These are phyloP conservation scores for Komagataella kurtzmanii DNA, from an alignment of 805 yeast genomes.

Conservation along the genomic window DNA sequence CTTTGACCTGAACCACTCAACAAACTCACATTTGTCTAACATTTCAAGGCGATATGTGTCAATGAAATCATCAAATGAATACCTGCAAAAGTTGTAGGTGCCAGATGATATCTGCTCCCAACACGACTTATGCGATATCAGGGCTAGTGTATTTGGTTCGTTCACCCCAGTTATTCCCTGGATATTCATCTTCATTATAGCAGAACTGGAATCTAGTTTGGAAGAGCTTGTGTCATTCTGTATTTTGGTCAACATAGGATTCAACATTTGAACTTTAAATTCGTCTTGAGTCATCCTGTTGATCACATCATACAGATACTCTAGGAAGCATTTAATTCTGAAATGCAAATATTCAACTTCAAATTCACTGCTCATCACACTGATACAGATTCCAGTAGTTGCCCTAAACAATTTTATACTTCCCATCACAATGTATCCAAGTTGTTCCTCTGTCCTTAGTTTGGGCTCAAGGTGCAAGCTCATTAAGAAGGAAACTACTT, in stretches of 20 bases:
- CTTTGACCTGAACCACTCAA: conserved; percentile 19
- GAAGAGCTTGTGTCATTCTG: conserved; percentile 6
- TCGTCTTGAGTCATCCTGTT: conserved; percentile 16
- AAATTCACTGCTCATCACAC: conserved; percentile 37
- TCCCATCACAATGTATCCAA: conserved; percentile 51
- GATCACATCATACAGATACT: conserved; percentile 21
- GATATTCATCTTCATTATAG: conserved; percentile 11
- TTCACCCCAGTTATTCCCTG: conserved; percentile 8
- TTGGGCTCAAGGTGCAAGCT: conserved; percentile 28
- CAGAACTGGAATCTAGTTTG: conserved; percentile 10
- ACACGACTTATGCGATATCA: conserved; percentile 26
- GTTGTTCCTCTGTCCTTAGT: conserved; percentile 38
- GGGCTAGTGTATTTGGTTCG: conserved; percentile 3
- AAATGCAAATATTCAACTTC: conserved; percentile 25
- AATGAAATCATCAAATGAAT: conserved; percentile 1
- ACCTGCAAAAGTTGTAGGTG: conserved; percentile 25
- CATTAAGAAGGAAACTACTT: conserved; percentile 32
- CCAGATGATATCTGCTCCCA: conserved; percentile 37
- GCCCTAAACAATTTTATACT: conserved; percentile 38
- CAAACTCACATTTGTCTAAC: conserved; percentile 19
- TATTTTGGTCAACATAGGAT: conserved; percentile 21
- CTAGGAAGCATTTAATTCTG: conserved; percentile 34
- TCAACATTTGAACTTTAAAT: conserved; percentile 21
- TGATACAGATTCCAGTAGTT: conserved; percentile 44
- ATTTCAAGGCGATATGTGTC: conserved; percentile 12